phyloP scores from a whole-genome alignment of 73 alveolate species.

The Symbiodinium pilosum region DNA sequence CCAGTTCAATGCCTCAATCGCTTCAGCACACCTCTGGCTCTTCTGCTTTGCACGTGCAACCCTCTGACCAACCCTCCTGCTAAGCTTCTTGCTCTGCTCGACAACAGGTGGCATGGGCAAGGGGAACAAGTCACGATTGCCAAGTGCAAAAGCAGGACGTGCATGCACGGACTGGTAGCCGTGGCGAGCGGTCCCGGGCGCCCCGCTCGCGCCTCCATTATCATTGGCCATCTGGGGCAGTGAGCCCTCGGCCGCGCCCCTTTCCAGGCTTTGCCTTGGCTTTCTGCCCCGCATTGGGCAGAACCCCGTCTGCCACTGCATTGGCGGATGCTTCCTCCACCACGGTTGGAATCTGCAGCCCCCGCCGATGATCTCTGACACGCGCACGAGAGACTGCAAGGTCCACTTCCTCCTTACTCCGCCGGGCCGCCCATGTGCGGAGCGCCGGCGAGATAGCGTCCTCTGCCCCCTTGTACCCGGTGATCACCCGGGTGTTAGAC shows the following conservation, averaged over 20 bases:
- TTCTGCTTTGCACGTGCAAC: neutral
- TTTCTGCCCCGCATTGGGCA: neutral
- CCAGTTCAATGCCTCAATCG: conserved; percentile 21
- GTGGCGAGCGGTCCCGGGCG: neutral
- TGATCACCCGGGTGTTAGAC: neutral
- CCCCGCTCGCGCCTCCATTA: neutral
- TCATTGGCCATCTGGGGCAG: conserved; percentile 21
- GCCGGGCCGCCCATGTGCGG: neutral
- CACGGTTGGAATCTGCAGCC: no score
- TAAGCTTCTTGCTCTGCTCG: neutral
- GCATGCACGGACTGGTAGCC: conserved; percentile 2
- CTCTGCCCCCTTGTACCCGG: neutral
- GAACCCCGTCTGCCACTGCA: conserved; percentile 1
- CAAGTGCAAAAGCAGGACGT: neutral
- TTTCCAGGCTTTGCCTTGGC: neutral
- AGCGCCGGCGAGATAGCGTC: conserved; percentile 16
- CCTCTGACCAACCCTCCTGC: conserved; percentile 8
- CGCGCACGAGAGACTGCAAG: neutral
- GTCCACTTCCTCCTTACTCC: conserved; percentile 37
- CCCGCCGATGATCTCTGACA: neutral
- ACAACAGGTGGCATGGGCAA: conserved; percentile 31
- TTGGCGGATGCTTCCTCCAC: neutral
- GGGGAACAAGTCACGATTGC: conserved; percentile 17
- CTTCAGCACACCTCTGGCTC: neutral
- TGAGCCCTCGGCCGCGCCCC: conserved; percentile 25